Conservation (phyloP, 495 filamentous ascomycete genomes). For the Daldinia loculata region DNA sequence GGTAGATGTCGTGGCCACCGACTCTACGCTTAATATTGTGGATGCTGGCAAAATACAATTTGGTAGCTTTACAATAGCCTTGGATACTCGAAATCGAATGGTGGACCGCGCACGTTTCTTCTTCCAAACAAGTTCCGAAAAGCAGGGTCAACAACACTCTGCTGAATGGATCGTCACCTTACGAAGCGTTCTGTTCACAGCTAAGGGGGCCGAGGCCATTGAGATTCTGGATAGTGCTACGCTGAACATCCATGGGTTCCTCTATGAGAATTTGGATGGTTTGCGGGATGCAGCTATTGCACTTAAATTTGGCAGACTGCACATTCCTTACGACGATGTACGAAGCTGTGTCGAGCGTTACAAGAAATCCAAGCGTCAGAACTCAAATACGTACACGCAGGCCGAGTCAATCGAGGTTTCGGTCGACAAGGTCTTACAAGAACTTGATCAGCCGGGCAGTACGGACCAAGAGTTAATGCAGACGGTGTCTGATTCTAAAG, state of each 20-base stretch:
- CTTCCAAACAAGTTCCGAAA: slow-evolving; percentile 75
- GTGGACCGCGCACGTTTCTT: slow-evolving; percentile 92
- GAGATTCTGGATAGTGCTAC: slow-evolving; percentile 89
- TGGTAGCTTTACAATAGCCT: slow-evolving; percentile 81
- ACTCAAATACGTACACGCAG: slow-evolving; percentile 36
- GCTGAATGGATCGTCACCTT: slow-evolving; percentile 93
- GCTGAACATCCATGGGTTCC: slow-evolving; percentile 87
- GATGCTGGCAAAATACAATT: slow-evolving; percentile 87
- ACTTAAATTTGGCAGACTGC: slow-evolving; percentile 87
- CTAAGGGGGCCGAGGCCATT: slow-evolving; percentile 82
- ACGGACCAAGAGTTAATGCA: slow-evolving; percentile 78
- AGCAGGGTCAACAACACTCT: slow-evolving; percentile 75
- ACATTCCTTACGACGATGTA: slow-evolving; percentile 90
- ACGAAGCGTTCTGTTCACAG: slow-evolving; percentile 85
- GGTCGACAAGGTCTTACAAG: slow-evolving; percentile 79
- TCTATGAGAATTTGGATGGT: slow-evolving; percentile 88
- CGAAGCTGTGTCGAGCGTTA: slow-evolving; percentile 64
- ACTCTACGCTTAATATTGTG: slow-evolving; percentile 74
- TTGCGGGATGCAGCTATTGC: slow-evolving; percentile 89
- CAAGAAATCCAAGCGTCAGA: slow-evolving; percentile 49
- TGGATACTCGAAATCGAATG: slow-evolving; percentile 91
- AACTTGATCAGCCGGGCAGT: slow-evolving; percentile 76
- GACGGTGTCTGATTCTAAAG: slow-evolving; percentile 90
- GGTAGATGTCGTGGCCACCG: slow-evolving; percentile 88
- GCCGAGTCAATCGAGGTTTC: slow-evolving; percentile 64